phyloP scores from a whole-genome alignment of 768 basidiomycete species.

The Tricholoma hemisulphureum region DNA sequence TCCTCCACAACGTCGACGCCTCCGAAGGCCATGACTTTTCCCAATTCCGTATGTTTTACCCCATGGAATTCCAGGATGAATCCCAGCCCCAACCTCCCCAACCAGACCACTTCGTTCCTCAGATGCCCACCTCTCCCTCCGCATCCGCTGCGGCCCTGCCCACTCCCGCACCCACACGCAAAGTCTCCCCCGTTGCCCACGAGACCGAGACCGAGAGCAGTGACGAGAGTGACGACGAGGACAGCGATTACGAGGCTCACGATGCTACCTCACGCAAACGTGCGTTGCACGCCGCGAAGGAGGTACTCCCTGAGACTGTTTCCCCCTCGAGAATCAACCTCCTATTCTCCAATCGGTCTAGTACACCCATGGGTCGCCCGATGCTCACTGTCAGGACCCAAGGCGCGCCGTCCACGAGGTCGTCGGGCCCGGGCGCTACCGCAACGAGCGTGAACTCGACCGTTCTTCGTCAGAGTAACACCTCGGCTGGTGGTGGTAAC shows the following conservation, averaged over 20 bases:
- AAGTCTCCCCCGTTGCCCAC: conserved; percentile 19
- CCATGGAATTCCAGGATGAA: conserved; percentile 2
- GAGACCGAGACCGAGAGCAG: conserved; percentile 34
- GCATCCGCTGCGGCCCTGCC: conserved; percentile 6
- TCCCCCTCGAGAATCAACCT: conserved; percentile 59
- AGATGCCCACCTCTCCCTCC: neutral
- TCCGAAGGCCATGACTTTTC: conserved; percentile 22
- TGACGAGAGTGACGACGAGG: conserved; percentile 37
- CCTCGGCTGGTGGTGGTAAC: conserved; percentile 26
- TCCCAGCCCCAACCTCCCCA: conserved; percentile 23
- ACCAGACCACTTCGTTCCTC: conserved; percentile 3
- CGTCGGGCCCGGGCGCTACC: conserved; percentile 64
- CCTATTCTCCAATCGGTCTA: conserved; percentile 49
- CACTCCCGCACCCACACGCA: conserved; percentile 11
- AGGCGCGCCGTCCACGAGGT: conserved; percentile 42
- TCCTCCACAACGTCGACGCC: conserved; percentile 54
- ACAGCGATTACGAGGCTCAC: conserved; percentile 30
- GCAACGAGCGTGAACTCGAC: conserved; percentile 55
- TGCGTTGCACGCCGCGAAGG: conserved; percentile 40
- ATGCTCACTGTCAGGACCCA: conserved; percentile 63
- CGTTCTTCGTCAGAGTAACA: conserved; percentile 33
- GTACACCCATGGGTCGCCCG: conserved; percentile 47
- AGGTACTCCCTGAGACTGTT: conserved; percentile 49
- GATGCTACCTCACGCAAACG: conserved; percentile 22
- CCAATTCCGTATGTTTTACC: conserved; percentile 18